Evolutionary conservation across 805 yeast species (phyloP).

Genomic region (Blastobotrys peoriensis): DNA sequence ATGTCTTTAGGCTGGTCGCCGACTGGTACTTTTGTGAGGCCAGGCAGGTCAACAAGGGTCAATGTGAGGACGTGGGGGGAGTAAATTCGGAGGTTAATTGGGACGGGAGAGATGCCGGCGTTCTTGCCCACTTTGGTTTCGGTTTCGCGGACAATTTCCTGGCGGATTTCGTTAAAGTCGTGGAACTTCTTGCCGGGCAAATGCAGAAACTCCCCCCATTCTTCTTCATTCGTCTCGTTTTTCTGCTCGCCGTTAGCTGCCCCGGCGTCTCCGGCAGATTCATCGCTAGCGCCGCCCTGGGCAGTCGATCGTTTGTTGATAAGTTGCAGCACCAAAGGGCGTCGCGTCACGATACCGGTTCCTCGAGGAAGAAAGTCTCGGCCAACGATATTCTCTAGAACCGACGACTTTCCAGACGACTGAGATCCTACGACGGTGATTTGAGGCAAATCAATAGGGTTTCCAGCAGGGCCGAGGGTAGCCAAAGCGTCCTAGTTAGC

Average conservation of each 20-base stretch:
- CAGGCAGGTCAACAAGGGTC: slow-evolving; percentile 95
- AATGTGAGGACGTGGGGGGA: slow-evolving; percentile 93
- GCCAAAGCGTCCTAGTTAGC: slow-evolving; percentile 78
- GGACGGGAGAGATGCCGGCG: slow-evolving; percentile 84
- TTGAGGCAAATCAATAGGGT: slow-evolving; percentile 82
- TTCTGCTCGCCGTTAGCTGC: slow-evolving; percentile 12
- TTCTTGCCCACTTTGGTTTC: slow-evolving; percentile 67
- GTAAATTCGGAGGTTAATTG: slow-evolving; percentile 87
- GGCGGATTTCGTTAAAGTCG: slow-evolving; percentile 83
- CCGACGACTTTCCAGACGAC: slow-evolving; percentile 84
- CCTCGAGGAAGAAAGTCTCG: slow-evolving; percentile 87
- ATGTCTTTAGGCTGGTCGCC: slow-evolving; percentile 99
- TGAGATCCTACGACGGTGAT: slow-evolving; percentile 90
- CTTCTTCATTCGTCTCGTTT: slow-evolving; percentile 36
- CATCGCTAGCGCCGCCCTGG: slow-evolving; percentile 7
- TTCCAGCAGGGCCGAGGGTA: slow-evolving; percentile 75
- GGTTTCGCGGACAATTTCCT: slow-evolving; percentile 86
- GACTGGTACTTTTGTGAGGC: slow-evolving; percentile 95
- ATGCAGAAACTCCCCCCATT: slow-evolving; percentile 98
- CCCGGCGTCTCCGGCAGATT: slow-evolving; percentile 17
- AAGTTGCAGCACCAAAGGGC: slow-evolving; percentile 76
- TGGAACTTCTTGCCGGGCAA: slow-evolving; percentile 81
- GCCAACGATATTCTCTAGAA: slow-evolving; percentile 84
- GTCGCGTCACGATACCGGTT: slow-evolving; percentile 86
- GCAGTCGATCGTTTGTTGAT: slow-evolving; percentile 54